Base-by-base conservation (phyloP, 1,284 basidiomycete species). In the Moesziomyces globuligerus region DNA sequence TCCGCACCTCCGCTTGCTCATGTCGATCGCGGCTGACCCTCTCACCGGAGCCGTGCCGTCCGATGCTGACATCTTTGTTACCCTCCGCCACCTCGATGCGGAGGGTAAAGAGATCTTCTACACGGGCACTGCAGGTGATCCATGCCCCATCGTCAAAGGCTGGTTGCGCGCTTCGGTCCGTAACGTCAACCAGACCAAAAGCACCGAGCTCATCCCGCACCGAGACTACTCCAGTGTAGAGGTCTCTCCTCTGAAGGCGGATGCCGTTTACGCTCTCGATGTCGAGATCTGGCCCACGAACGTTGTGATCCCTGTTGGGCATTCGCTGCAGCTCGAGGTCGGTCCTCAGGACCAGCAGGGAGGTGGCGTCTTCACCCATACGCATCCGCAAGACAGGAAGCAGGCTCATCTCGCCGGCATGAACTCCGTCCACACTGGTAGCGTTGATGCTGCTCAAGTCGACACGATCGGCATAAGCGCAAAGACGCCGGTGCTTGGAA, bases 241-340 rank as follows among this genome's bases (percentile, higher is more conserved):
- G 25, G 72, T 75, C 4, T 24, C 55, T 8, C 72, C 58, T 38
- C 61, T 83, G 38, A 43, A 78, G 49, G 42, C 70, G 1, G 69
- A 65, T 9, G 46, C 55, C 21, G 48, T 48, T n/a, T 80, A 82
- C 56, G 56, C 53, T 17, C 32, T 81, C 17, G 56, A 73, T 15
- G 72, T 83, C 41, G 82, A 83, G 55, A 50, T 83, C 29, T 82
- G 82, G 82, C 82, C 82, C 18, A 83, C 82, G 7, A 71, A 61
- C n/a, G 67, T 74, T 6, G 75, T 81, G 4, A 59, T 83, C n/a
- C 53, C 61, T 15, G 42, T 49, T 0, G 81, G 81, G 1, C 60
- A 68, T 18, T 67, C 65, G 18, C 55, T 83, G 21, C 72, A 76
- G 1, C 48, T 82, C 29, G 81, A 83, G 45, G 72, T 81, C 6